These are phyloP conservation scores for Dictyostelium intermedium DNA, from an alignment of 78 protist species.

Conservation along the genomic window DNA sequence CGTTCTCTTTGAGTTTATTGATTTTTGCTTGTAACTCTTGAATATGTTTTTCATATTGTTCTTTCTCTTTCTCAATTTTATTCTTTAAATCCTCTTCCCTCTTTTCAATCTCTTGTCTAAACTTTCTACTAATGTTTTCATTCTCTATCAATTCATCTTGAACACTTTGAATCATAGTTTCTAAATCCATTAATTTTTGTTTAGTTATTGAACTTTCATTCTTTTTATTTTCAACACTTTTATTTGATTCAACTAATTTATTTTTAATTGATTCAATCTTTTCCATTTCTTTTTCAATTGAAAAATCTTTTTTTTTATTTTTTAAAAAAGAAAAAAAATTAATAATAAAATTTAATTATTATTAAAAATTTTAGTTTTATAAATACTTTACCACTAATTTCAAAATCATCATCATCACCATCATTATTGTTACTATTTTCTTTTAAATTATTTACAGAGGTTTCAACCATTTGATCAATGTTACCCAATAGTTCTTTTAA, in stretches of 20 bases:
- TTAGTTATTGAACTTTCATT: conserved; percentile 60
- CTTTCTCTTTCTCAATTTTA: conserved; percentile 62
- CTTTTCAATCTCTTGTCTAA: conserved; percentile 69
- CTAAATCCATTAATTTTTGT: conserved; percentile 41
- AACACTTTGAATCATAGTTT: conserved; percentile 15
- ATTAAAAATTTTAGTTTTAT: background rate
- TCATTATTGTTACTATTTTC: background rate
- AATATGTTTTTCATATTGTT: conserved; percentile 68
- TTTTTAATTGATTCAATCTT: conserved; percentile 35
- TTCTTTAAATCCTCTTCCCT: conserved; percentile 61
- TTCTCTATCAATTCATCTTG: conserved; percentile 40
- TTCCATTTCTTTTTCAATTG: conserved; percentile 70
- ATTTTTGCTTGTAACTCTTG: conserved; percentile 45
- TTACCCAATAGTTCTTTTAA: conserved; percentile 38
- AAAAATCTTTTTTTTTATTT: background rate
- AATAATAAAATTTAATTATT: background rate
- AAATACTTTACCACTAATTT: background rate
- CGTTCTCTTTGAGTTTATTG: background rate
- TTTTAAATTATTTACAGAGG: background rate
- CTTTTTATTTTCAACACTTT: conserved; percentile 32
- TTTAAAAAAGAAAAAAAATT: background rate
- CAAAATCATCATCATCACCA: background rate
- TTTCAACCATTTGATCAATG: conserved; percentile 23
- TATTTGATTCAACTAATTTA: conserved; percentile 35
- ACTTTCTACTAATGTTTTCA: conserved; percentile 26